Percentiles rank a stretch among this genome's conserved stretches.
These are phyloP conservation scores for Vicia sativa DNA, from an alignment of 306 rosid genomes.

Conservation along the genomic window DNA sequence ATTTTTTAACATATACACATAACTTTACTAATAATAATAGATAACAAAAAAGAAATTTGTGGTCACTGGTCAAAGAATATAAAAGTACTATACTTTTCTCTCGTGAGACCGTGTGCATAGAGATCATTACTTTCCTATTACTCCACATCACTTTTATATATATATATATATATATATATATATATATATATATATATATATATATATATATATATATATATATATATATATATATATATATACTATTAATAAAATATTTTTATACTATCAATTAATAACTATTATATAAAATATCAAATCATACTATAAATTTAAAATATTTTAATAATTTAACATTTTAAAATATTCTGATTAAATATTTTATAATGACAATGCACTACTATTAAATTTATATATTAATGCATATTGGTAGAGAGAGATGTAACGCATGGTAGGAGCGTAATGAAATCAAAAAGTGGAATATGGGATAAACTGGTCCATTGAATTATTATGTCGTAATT, in stretches of 20 bases:
- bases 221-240: background rate
- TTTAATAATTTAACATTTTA: too few relatives aligned
- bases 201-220: background rate
- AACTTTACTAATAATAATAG: background rate
- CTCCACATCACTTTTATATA: background rate
- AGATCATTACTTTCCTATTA: slow-evolving; percentile 1
- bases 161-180: background rate
- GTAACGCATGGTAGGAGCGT: slow-evolving; percentile 1
- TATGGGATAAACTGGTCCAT: slow-evolving; percentile 2
- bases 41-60: background rate
- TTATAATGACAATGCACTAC: too few relatives aligned
- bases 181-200: background rate
- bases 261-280: too few relatives aligned
- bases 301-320: too few relatives aligned
- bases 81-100: background rate
- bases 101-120: slow-evolving; percentile 1
- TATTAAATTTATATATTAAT: too few relatives aligned
- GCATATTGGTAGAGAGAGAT: background rate
- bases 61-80: background rate
- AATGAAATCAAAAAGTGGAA: slow-evolving; percentile 14
- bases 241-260: too few relatives aligned
- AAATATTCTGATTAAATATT: too few relatives aligned
- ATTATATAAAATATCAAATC: too few relatives aligned
- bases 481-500: slow-evolving; percentile 47
- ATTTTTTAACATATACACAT: background rate